A percentile compares a stretch with the other conserved stretches of the same genome.
These are phyloP conservation scores for Lepiota brunneoincarnata DNA, from an alignment of 768 basidiomycete genomes.

Conservation along the genomic window DNA sequence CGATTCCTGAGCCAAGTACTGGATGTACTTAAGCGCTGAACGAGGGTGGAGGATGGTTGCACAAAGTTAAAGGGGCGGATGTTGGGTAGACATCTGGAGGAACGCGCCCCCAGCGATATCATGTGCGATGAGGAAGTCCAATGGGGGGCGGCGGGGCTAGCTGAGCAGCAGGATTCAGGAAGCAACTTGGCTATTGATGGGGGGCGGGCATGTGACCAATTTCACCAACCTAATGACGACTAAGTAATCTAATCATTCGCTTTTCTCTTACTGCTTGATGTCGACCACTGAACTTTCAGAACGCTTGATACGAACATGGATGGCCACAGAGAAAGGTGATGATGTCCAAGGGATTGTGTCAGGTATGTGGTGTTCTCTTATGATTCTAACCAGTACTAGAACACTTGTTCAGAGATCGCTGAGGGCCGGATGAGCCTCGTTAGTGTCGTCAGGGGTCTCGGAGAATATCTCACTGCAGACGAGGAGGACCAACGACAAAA, in stretches of 20 bases:
- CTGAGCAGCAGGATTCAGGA: background rate
- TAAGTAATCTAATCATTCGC: slow-evolving; percentile 7
- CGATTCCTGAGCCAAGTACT: background rate
- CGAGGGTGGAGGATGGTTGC: background rate
- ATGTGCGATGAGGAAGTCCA: slow-evolving; percentile 23
- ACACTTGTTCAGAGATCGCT: slow-evolving; percentile 38
- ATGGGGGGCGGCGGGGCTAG: background rate
- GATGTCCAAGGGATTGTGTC: slow-evolving; percentile 57
- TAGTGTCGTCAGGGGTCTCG: slow-evolving; percentile 81
- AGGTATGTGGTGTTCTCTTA: slow-evolving; percentile 39
- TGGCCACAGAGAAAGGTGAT: slow-evolving; percentile 57
- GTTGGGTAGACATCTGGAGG: slow-evolving; percentile 31
- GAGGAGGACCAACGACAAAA: slow-evolving; percentile 76
- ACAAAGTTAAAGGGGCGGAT: slow-evolving; percentile 13
- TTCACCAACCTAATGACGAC: background rate
- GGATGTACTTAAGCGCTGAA: slow-evolving; percentile 4
- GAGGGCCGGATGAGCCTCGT: slow-evolving; percentile 59
- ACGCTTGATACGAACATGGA: slow-evolving; percentile 69
- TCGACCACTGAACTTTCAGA: slow-evolving; percentile 35
- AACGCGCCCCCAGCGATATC: slow-evolving; percentile 30
- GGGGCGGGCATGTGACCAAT: slow-evolving; percentile 9
- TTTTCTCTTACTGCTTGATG: background rate
- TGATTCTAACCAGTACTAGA: slow-evolving; percentile 1
- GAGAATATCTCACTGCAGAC: slow-evolving; percentile 85
- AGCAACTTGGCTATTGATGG: background rate